phyloP scores from a whole-genome alignment of 805 yeast genomes.

The Wickerhamiella brachini region DNA sequence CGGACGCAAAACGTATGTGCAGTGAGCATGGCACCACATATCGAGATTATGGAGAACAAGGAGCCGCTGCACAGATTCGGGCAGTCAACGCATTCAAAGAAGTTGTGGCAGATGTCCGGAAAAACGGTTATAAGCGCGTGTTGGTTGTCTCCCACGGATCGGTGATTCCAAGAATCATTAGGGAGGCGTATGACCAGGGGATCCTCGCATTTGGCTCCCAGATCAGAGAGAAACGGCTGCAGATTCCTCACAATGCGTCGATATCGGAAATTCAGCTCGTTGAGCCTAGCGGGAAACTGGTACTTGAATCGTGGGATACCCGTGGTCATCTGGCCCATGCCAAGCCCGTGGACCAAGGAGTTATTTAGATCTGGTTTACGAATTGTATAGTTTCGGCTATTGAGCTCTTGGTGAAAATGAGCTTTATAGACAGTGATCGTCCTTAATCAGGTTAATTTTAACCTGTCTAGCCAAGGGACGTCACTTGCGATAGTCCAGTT shows the following conservation, averaged over 20 bases:
- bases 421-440: too few relatives aligned
- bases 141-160: slow-evolving; percentile 2
- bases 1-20: slow-evolving; percentile 44
- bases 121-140: neutral
- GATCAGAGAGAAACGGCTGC: neutral
- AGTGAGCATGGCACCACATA: slow-evolving; percentile 42
- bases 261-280: neutral
- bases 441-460: too few relatives aligned
- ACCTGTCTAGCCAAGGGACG: too few relatives aligned
- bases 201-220: neutral
- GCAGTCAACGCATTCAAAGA: neutral
- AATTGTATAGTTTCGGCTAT: too few relatives aligned
- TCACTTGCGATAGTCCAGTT: too few relatives aligned
- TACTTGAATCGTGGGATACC: slow-evolving; percentile 1
- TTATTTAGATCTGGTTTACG: neutral
- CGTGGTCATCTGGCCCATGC: neutral
- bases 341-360: neutral
- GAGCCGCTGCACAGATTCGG: slow-evolving; percentile 18
- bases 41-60: slow-evolving; percentile 52
- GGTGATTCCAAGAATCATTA: neutral
- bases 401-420: too few relatives aligned
- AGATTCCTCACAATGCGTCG: neutral
- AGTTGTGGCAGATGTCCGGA: neutral
- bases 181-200: neutral
- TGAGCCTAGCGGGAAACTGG: neutral